Base-by-base conservation (phyloP, 495 filamentous ascomycete genomes). In the Penicillium daleae region DNA sequence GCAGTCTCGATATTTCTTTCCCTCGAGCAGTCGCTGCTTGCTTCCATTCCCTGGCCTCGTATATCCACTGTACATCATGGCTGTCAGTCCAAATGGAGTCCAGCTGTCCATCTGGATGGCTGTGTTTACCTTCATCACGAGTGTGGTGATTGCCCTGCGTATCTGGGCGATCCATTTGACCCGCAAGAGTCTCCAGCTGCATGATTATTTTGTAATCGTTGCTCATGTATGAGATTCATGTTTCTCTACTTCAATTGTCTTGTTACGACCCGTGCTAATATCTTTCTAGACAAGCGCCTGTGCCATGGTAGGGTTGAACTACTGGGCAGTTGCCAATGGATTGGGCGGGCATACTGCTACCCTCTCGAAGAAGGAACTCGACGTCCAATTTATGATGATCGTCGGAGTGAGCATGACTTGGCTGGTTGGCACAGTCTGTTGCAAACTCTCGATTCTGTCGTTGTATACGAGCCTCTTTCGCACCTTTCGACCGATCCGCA, bases 21-120 rank as follows among this genome's bases (percentile, higher is more conserved):
- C 42, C 42, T 46, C 42, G 42, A 22, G 42, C 19, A 22, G 2
- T 24, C 42, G 19, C 42, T 46, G 8, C 24, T 24, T 12, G 21
- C 7, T 12, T 24, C 42, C 4, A 22, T 24, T 46, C n/a, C 21
- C 42, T 46, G 21, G 19, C n/a, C 19, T 12, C 4, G 29, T 29
- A 31, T 32, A n/a, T 7, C 26, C 27, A 52, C 31, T 13, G 7
- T 10, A 8, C 57, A 51, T 33, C 10, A 60, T 60, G 57, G 48
- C 46, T 39, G 57, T 52, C 46, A 60, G 57, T 42, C 57, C 46
- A 17, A 48, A 48, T 15, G 57, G 57, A 21, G 35, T 60, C 17
- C 46, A 48, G 57, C 24, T 60, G 19, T 60, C 57, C 12, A 60
- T 60, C 32, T 60, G 57, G 57, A 60, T 60, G 48, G 57, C 57